Evolutionary conservation across 306 rosid genomes (phyloP).

Genomic region (Medicago ruthenica): DNA sequence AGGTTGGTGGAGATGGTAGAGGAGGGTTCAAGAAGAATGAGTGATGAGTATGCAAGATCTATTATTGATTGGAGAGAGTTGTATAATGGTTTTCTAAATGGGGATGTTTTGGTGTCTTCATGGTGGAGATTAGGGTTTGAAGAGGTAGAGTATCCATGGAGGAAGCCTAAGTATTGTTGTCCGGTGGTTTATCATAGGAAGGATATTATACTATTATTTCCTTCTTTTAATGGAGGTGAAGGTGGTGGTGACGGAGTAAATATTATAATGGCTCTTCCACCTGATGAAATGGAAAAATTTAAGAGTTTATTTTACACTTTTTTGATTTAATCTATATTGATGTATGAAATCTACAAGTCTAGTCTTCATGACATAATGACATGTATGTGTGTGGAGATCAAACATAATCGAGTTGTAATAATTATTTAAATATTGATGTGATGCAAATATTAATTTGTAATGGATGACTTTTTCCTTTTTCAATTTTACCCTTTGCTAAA

Average conservation of each 20-base stretch:
- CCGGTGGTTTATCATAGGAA: constrained; percentile 65
- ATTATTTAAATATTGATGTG: too few relatives aligned
- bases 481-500: too few relatives aligned
- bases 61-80: constrained; percentile 76
- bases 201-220: constrained; percentile 69
- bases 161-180: constrained; percentile 74
- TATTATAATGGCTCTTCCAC: constrained; percentile 67
- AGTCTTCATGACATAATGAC: too few relatives aligned
- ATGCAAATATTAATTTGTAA: too few relatives aligned
- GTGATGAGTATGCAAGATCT: constrained; percentile 67
- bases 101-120: constrained; percentile 77
- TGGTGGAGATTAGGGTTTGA: constrained; percentile 85
- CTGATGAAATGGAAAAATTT: constrained; percentile 60
- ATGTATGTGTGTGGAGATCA: too few relatives aligned
- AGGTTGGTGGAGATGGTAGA: constrained; percentile 63
- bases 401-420: too few relatives aligned
- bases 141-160: constrained; percentile 85
- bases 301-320: constrained; percentile 48
- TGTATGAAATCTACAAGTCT: too few relatives aligned
- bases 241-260: constrained; percentile 48
- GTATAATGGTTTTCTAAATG: constrained; percentile 67
- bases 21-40: constrained; percentile 68
- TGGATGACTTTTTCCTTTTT: too few relatives aligned
- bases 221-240: constrained; percentile 48
- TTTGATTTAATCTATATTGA: constrained; percentile 9